Conservation (phyloP, 2,329 filamentous ascomycete genomes). For the Sarocladium oryzae region DNA sequence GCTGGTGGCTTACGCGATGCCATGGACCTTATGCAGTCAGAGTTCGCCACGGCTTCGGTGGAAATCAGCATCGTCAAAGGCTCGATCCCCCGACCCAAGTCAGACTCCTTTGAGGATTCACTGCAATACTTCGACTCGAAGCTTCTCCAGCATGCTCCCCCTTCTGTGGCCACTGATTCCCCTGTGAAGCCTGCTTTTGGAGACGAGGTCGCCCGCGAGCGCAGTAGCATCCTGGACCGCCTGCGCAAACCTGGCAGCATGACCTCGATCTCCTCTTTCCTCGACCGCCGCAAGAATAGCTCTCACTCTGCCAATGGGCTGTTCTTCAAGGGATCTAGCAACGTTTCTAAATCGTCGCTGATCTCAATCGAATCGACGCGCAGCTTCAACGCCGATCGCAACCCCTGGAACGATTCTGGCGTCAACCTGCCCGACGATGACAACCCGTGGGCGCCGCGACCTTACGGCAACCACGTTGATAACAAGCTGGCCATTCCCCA, state of each 20-base stretch:
- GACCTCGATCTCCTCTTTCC: slow-evolving; percentile 90
- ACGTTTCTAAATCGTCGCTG: slow-evolving; percentile 89
- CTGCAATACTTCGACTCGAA: slow-evolving; percentile 96
- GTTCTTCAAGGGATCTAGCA: slow-evolving; percentile 88
- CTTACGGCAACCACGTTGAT: slow-evolving; percentile 59
- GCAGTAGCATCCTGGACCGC: slow-evolving; percentile 80
- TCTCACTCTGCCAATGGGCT: slow-evolving; percentile 73
- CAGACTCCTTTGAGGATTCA: slow-evolving; percentile 96
- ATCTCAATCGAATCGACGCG: slow-evolving; percentile 94
- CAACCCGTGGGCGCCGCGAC: slow-evolving; percentile 55
- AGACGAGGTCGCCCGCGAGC: slow-evolving; percentile 72
- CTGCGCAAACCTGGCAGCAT: slow-evolving; percentile 93
- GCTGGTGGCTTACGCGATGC: slow-evolving; percentile 92
- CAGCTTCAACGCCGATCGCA: slow-evolving; percentile 83
- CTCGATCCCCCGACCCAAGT: slow-evolving; percentile 95
- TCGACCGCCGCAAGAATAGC: slow-evolving; percentile 91
- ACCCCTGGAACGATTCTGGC: slow-evolving; percentile 96
- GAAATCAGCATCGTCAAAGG: slow-evolving; percentile 84
- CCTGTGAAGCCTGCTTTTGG: slow-evolving; percentile 80
- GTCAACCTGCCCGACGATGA: slow-evolving; percentile 92
- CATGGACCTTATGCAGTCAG: slow-evolving; percentile 85
- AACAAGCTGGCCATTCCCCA: slow-evolving; percentile 59
- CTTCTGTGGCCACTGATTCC: slow-evolving; percentile 75
- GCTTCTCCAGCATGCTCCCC: slow-evolving; percentile 78
- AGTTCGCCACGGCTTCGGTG: slow-evolving; percentile 82